These are phyloP conservation scores for Fusarium poae DNA, from an alignment of 2,329 filamentous ascomycete species.

Conservation along the genomic window DNA sequence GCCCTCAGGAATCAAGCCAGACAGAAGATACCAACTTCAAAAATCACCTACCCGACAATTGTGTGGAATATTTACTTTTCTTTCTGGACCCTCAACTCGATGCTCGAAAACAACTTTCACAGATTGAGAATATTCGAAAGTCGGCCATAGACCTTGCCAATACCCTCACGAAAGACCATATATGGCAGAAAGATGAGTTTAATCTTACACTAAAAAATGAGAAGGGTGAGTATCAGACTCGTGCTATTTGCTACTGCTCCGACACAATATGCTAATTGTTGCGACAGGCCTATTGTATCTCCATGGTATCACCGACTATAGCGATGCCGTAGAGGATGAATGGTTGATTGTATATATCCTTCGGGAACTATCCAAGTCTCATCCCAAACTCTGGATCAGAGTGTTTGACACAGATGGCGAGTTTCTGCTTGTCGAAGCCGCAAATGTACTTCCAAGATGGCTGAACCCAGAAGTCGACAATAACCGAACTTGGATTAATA, in stretches of 20 bases:
- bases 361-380: conserved; percentile 80
- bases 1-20: neutral
- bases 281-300: conserved; percentile 70
- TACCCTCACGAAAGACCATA: conserved; percentile 82
- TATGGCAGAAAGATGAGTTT: conserved; percentile 93
- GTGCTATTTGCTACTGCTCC: conserved; percentile 6
- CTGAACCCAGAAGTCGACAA: conserved; percentile 90
- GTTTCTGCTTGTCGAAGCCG: conserved; percentile 94
- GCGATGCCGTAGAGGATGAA: conserved; percentile 96
- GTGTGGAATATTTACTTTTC: conserved; percentile 86
- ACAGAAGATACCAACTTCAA: conserved; percentile 15
- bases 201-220: conserved; percentile 73
- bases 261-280: conserved; percentile 8
- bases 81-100: conserved; percentile 70
- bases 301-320: conserved; percentile 84
- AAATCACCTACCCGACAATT: conserved; percentile 77
- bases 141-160: conserved; percentile 73
- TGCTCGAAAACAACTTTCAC: conserved; percentile 69
- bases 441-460: conserved; percentile 88
- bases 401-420: conserved; percentile 92
- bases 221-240: conserved; percentile 60
- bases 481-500: conserved; percentile 90
- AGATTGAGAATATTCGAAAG: conserved; percentile 79
- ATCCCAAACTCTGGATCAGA: conserved; percentile 82
- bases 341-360: conserved; percentile 96